These are phyloP conservation scores for Nemania sp. DNA, from an alignment of 2,329 filamentous ascomycete genomes.

Conservation along the genomic window DNA sequence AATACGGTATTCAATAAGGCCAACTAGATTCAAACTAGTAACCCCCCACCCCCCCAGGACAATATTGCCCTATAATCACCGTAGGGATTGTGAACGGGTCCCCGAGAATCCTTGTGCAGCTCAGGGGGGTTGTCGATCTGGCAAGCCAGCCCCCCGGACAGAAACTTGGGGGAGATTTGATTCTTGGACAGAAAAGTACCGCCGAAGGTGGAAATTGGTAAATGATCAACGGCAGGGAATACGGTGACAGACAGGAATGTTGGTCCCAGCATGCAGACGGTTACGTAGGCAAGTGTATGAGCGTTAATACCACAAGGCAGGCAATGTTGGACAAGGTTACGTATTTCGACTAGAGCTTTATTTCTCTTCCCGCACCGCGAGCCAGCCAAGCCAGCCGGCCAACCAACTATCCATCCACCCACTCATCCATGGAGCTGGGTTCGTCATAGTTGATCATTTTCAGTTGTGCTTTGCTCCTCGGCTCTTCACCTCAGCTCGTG, in stretches of 20 bases:
- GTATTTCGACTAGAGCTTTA: background rate
- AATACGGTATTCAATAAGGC: slow-evolving; percentile 15
- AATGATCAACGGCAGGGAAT: slow-evolving; percentile 33
- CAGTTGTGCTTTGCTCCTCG: slow-evolving; percentile 1
- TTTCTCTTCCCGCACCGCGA: background rate
- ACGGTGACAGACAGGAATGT: slow-evolving; percentile 14
- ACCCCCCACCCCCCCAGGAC: slow-evolving; percentile 12
- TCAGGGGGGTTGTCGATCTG: slow-evolving; percentile 24
- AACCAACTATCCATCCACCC: no score
- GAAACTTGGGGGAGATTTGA: slow-evolving; percentile 3
- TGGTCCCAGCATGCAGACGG: slow-evolving; percentile 12
- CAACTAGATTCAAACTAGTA: slow-evolving; percentile 22
- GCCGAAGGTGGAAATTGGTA: slow-evolving; percentile 28
- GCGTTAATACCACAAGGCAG: no score
- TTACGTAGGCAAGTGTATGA: background rate
- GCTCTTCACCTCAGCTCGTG: background rate
- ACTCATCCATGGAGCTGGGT: slow-evolving; percentile 23
- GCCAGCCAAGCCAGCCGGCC: no score
- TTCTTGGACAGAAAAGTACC: slow-evolving; percentile 11
- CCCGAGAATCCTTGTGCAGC: slow-evolving; percentile 24
- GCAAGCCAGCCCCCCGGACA: slow-evolving; percentile 8
- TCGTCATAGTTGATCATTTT: slow-evolving; percentile 20
- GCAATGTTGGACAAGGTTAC: background rate
- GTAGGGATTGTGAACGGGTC: slow-evolving; percentile 17
- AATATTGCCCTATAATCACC: slow-evolving; percentile 11